phyloP scores from a whole-genome alignment of 805 yeast genomes.

The Metschnikowia lachancei region DNA sequence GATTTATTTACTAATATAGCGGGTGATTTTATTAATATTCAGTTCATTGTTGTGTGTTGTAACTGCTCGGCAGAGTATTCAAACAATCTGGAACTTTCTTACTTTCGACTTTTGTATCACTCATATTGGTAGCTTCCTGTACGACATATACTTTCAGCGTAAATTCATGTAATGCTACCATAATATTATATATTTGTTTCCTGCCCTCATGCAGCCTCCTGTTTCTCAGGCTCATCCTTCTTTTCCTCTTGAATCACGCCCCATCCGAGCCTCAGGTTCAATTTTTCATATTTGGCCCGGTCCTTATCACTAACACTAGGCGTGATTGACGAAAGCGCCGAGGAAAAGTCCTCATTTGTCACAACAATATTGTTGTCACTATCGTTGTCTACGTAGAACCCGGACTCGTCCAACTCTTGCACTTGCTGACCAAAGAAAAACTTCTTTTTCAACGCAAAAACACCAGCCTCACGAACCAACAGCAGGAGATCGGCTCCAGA shows the following conservation, averaged over 20 bases:
- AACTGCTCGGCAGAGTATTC: too few species aligned
- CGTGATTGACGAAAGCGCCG: constrained; percentile 70
- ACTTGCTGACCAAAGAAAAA: constrained; percentile 50
- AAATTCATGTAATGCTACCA: too few species aligned
- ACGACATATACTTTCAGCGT: too few species aligned
- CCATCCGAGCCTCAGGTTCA: constrained; percentile 78
- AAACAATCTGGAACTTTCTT: too few species aligned
- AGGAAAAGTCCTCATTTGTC: constrained; percentile 60
- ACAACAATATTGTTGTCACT: constrained; percentile 49
- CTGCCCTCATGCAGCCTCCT: background rate
- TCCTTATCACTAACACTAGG: constrained; percentile 92
- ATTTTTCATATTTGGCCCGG: constrained; percentile 67
- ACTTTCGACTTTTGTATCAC: too few species aligned
- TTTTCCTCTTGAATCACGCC: constrained; percentile 41
- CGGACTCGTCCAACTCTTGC: constrained; percentile 39
- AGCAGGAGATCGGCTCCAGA: constrained; percentile 97
- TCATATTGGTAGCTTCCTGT: too few species aligned
- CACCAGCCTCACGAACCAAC: constrained; percentile 91
- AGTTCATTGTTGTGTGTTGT: too few species aligned
- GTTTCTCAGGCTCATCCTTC: constrained; percentile 7
- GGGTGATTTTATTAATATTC: too few species aligned
- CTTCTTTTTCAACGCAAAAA: constrained; percentile 73
- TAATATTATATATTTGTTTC: too few species aligned
- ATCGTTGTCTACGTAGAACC: constrained; percentile 32
- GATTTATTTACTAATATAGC: too few species aligned